Evolutionary conservation across 176 grass and related monocot genomes (phyloP).

Genomic region (Echinochloa phyllopogon): DNA sequence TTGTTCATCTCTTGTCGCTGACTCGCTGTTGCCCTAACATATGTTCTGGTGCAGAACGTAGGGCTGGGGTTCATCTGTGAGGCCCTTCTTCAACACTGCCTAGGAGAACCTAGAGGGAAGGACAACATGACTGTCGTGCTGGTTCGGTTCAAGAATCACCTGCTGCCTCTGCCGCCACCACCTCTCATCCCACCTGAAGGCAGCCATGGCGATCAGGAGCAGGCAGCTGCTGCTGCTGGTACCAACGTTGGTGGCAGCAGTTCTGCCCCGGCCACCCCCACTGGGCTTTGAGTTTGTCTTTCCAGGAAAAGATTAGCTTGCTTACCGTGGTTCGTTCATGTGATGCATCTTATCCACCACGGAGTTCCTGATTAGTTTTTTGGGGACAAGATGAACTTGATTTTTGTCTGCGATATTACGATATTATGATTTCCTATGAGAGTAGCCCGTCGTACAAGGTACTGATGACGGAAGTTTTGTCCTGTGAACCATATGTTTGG

Average conservation of each 20-base stretch:
- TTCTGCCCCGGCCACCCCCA: neutral
- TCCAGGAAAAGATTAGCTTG: slow-evolving; percentile 29
- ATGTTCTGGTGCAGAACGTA: slow-evolving; percentile 29
- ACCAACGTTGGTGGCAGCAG: no score
- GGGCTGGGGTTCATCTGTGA: slow-evolving; percentile 13
- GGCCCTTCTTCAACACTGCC: slow-evolving; percentile 23
- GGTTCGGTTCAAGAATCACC: slow-evolving; percentile 38
- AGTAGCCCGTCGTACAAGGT: slow-evolving; percentile 22
- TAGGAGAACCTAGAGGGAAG: neutral
- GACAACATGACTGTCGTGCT: slow-evolving; percentile 60
- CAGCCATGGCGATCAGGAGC: neutral
- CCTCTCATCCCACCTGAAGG: neutral
- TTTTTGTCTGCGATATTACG: slow-evolving; percentile 23
- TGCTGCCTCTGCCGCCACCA: neutral
- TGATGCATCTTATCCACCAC: neutral
- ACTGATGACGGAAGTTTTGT: slow-evolving; percentile 6
- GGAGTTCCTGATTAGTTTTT: slow-evolving; percentile 6
- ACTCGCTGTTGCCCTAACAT: slow-evolving; percentile 21
- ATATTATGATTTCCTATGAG: slow-evolving; percentile 21
- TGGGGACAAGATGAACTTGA: slow-evolving; percentile 28
- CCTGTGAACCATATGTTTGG: slow-evolving; percentile 9
- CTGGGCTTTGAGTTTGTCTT: slow-evolving; percentile 17
- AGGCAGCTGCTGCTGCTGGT: neutral
- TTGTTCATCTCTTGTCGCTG: neutral
- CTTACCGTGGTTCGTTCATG: slow-evolving; percentile 24